Evolutionary conservation across 441 rosid species (phyloP), one percentile per base, ranked within the genome.

Genomic region (Populus hybrid): DNA sequence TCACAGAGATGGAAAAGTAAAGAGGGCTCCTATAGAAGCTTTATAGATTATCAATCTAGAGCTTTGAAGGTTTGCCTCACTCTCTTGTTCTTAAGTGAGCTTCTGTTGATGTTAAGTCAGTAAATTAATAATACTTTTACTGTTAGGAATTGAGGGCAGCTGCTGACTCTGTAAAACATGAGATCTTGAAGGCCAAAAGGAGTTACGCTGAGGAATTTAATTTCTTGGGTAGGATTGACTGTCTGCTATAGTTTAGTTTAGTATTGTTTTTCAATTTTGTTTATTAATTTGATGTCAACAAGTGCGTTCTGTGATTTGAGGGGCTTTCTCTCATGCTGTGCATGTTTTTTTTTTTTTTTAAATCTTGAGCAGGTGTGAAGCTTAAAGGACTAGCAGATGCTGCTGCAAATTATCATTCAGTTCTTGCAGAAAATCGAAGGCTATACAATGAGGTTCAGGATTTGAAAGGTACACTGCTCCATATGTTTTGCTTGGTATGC

Each of bases 1-100:
- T 72, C 66, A 67, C 81, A 81, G 71, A 76, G 83, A 36, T 95
- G 97, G 95, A 89, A 63, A 78, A 85, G 70, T 84, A 93, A 89
- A 84, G 93, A 87, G 79, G 82, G 79, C 30, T 79, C 81, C 34
- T 92, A 79, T 76, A 79, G 71, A 73, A 76, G 78, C 32, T 86
- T 88, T 76, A 81, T 88, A 69, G 81, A 86, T 74, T 67, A 75
- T 74, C 97, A 95, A 75, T 82, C 79, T 79, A 86, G 79, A 75
- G 85, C 90, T 12, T 81, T 95, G 26, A 81, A 73, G 89, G 99
- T 93, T 87, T 76, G 84, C 79, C 67, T 71, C 78, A 16, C 36
- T 53, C n/a, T 53, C 63, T 9, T 35, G 6, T 73, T 65, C 23
- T 57, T 53, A 77, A 63, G 74, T 23, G 69, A 61, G 11, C 11